These are phyloP conservation scores for Yamadazyma paraphyllophila DNA, from an alignment of 805 yeast species.

Conservation along the genomic window DNA sequence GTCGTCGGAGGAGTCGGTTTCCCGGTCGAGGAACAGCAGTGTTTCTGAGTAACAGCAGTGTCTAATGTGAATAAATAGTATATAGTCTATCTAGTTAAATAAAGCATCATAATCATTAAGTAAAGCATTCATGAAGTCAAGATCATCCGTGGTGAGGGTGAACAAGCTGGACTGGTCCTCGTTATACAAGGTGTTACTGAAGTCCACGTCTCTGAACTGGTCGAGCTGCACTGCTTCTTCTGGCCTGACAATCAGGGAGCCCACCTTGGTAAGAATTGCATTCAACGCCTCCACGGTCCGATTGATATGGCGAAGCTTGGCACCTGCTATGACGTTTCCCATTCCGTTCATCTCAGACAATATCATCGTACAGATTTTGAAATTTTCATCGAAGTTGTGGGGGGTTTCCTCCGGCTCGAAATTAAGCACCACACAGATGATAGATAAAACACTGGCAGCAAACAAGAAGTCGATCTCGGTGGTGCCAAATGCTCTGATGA, in stretches of 20 bases:
- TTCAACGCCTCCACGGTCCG: constrained; percentile 1
- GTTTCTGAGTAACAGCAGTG: constrained; percentile 10
- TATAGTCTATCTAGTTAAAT: constrained; percentile 2
- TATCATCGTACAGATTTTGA: neutral
- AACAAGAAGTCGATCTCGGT: constrained; percentile 27
- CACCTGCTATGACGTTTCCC: constrained; percentile 8
- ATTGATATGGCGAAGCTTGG: constrained; percentile 5
- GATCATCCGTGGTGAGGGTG: constrained; percentile 19
- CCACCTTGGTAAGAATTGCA: constrained; percentile 1
- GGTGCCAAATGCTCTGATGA: constrained; percentile 24
- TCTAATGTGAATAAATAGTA: neutral
- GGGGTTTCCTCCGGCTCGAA: constrained; percentile 3
- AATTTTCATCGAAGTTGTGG: constrained; percentile 2
- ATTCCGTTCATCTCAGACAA: constrained; percentile 1
- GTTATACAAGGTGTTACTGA: neutral
- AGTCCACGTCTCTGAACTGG: neutral
- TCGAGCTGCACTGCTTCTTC: neutral
- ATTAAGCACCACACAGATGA: constrained; percentile 21
- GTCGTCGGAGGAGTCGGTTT: constrained; percentile 4
- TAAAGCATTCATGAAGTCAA: constrained; percentile 18
- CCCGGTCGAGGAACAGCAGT: constrained; percentile 11
- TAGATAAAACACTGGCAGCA: constrained; percentile 19
- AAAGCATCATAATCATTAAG: constrained; percentile 12
- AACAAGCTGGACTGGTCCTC: neutral
- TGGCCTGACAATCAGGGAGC: neutral